phyloP scores from a whole-genome alignment of 179 eudicot genomes.

The Silene noctiflora region DNA sequence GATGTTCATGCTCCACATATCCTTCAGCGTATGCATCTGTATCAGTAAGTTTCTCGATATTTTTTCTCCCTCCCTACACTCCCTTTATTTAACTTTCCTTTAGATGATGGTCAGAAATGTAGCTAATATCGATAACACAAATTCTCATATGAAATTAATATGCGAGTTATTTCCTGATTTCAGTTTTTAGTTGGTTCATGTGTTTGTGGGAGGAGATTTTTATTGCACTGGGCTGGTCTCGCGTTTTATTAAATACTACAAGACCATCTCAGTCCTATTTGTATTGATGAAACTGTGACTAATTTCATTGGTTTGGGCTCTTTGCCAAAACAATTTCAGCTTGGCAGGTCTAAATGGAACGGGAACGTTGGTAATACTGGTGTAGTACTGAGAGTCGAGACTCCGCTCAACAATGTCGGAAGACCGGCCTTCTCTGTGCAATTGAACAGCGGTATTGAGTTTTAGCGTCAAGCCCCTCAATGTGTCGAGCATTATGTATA shows the following conservation, averaged over 20 bases:
- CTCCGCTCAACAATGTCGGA: slow-evolving; percentile 64
- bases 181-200: too few species aligned
- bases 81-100: too few species aligned
- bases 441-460: slow-evolving; percentile 84
- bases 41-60: slow-evolving; percentile 48
- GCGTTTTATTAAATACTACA: background rate
- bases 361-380: slow-evolving; percentile 85
- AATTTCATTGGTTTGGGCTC: background rate
- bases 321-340: slow-evolving; percentile 38
- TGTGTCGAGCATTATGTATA: slow-evolving; percentile 14
- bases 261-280: background rate
- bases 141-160: too few species aligned
- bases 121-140: too few species aligned
- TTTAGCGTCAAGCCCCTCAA: slow-evolving; percentile 33
- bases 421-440: slow-evolving; percentile 77
- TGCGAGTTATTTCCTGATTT: too few species aligned
- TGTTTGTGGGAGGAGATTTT: too few species aligned
- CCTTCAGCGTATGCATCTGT: slow-evolving; percentile 84
- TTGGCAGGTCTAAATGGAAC: slow-evolving; percentile 97
- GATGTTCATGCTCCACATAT: slow-evolving; percentile 54
- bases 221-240: too few species aligned
- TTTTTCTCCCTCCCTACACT: background rate
- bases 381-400: slow-evolving; percentile 65
- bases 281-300: background rate
- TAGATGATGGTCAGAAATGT: too few species aligned